phyloP scores from a whole-genome alignment of 1,284 basidiomycete genomes.

The Rhodotorula sp. region DNA sequence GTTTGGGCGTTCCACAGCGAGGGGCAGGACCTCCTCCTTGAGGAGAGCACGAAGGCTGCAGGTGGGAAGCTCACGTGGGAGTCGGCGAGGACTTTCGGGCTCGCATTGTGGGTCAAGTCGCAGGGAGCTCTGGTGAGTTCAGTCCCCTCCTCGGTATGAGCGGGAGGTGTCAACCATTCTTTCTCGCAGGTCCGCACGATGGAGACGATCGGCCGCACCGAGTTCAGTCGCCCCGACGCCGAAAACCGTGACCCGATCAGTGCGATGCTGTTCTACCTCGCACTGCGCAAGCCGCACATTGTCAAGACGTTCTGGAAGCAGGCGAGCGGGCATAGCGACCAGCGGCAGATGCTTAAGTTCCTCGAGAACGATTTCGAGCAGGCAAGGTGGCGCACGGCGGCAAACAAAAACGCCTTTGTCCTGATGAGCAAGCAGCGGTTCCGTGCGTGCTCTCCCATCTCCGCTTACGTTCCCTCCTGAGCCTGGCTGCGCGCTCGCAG shows the following conservation, averaged over 20 bases:
- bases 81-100: conserved; percentile 79
- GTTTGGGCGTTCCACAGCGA: conserved; percentile 95
- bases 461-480: background rate
- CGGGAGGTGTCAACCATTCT: background rate
- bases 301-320: conserved; percentile 95
- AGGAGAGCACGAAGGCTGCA: conserved; percentile 61
- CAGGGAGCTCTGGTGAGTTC: conserved; percentile 69
- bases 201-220: conserved; percentile 87
- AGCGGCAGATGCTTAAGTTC: conserved; percentile 86
- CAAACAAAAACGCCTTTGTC: conserved; percentile 94
- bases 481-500: conserved; percentile 55
- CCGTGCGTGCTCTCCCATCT: conserved; percentile 59
- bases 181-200: conserved; percentile 68
- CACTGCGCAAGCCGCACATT: conserved; percentile 84
- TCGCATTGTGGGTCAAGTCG: conserved; percentile 84
- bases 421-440: conserved; percentile 88
- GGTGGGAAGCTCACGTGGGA: conserved; percentile 79
- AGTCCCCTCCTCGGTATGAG: background rate
- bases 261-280: conserved; percentile 92
- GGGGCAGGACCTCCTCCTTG: conserved; percentile 78
- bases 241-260: conserved; percentile 83
- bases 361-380: conserved; percentile 85
- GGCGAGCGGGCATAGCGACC: conserved; percentile 90
- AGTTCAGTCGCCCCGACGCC: conserved; percentile 71
- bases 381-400: conserved; percentile 86